A percentile compares a stretch with the other conserved stretches of the same genome.
These are phyloP conservation scores for Colletotrichum somersetense DNA, from an alignment of 2,329 filamentous ascomycete genomes.

Conservation along the genomic window DNA sequence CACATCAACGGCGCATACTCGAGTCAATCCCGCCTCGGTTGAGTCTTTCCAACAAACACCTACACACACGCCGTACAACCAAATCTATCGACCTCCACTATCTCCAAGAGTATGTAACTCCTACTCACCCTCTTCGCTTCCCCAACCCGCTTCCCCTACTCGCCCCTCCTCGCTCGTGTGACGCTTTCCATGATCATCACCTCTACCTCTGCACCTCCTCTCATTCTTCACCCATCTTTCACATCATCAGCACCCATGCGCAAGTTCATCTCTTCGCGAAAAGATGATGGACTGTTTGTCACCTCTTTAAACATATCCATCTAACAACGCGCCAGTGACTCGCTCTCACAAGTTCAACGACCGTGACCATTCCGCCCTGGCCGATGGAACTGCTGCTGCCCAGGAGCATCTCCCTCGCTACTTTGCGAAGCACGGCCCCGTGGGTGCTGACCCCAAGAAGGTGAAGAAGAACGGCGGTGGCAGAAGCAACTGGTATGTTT, in stretches of 20 bases:
- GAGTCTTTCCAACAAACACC: slow-evolving; percentile 3
- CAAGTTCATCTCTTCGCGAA: neutral
- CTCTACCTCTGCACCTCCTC: neutral
- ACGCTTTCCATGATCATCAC: slow-evolving; percentile 21
- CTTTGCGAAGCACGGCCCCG: slow-evolving; percentile 89
- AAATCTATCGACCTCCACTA: slow-evolving; percentile 3
- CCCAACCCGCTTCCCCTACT: slow-evolving; percentile 16
- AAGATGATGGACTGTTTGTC: neutral
- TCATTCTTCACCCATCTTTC: neutral
- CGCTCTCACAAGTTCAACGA: slow-evolving; percentile 97
- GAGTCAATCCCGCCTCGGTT: slow-evolving; percentile 5
- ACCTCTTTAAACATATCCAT: neutral
- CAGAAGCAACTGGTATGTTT: slow-evolving; percentile 90
- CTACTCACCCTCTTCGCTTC: neutral
- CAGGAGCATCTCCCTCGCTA: slow-evolving; percentile 87
- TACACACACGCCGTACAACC: neutral
- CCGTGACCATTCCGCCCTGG: slow-evolving; percentile 85
- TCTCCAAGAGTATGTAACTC: slow-evolving; percentile 42
- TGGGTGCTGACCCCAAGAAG: slow-evolving; percentile 88
- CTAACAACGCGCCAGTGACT: slow-evolving; percentile 76
- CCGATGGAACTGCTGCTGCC: slow-evolving; percentile 77
- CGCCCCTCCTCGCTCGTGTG: slow-evolving; percentile 28
- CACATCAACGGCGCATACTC: slow-evolving; percentile 10
- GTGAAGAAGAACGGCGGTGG: slow-evolving; percentile 96
- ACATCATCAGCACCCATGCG: slow-evolving; percentile 3